Percentiles rank a stretch among this genome's conserved stretches.
Evolutionary conservation across 1,139 yeast species (phyloP).

Genomic region (Saccharomyces uvarum): DNA sequence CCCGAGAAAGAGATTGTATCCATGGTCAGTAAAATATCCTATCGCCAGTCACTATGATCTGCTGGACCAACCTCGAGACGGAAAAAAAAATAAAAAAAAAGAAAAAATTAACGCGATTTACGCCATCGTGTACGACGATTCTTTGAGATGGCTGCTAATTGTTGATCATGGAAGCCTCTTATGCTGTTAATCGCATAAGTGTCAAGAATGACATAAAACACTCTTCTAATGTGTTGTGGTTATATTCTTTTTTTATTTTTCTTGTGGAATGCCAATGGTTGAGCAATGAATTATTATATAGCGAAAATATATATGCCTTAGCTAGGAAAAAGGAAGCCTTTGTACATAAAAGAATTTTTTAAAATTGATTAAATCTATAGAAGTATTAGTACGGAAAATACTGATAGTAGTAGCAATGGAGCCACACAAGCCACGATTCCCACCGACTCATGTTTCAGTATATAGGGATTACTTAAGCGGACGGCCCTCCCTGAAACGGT

Average conservation of each 20-base stretch:
- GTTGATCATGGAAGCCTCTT: not conserved
- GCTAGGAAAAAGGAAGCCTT: not conserved
- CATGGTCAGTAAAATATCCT: not conserved
- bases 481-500: not conserved
- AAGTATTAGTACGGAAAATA: not conserved
- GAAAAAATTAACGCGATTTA: not conserved
- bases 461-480: not conserved
- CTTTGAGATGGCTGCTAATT: not conserved
- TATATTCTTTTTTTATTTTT: not conserved
- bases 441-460: not conserved
- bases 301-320: not conserved
- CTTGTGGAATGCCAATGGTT: not conserved
- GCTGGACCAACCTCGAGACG: constrained; percentile 1
- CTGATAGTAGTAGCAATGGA: not conserved
- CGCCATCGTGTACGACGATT: not conserved
- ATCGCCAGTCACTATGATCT: not conserved
- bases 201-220: not conserved
- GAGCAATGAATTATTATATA: not conserved
- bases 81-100: not conserved
- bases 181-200: not conserved
- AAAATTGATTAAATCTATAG: not conserved
- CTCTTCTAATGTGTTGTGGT: not conserved
- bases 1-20: not conserved
- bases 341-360: not conserved
- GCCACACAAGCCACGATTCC: not conserved